Base-by-base conservation (phyloP, 2,329 filamentous ascomycete species). In the Trichophyton schoenleinii region DNA sequence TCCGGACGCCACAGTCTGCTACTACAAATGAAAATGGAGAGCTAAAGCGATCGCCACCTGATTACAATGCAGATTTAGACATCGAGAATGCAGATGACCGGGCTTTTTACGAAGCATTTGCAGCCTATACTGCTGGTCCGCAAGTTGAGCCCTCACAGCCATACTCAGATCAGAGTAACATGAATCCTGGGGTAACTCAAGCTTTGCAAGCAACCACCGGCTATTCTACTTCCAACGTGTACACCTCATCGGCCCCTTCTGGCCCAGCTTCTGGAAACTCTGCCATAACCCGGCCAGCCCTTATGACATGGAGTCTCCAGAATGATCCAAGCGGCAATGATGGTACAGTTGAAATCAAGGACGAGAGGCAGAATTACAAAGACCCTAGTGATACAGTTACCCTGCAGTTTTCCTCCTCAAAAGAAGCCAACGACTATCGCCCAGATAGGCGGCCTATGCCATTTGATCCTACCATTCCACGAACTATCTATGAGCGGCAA, bases 381-480 rank as follows among this genome's bases (percentile, higher is more conserved):
- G 55, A 58, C 25, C 18, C 3, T 13, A 15, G 11, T 1, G 44
- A 60, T 9, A 62, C 64, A 6, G 61, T 60, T 0, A 7, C 58
- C 0, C 65, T 68, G 3, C 52, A 49, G 9, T 70, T 67, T 48
- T 34, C 55, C 1, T 67, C 64, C 20, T 55, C 63, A 8, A 62
- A 65, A 25, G 67, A 70, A 38, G 69, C 67, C 1, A 64, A 64
- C 31, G 57, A 58, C 9, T 61, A 62, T 53, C 46, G 59, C 3
- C 61, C 61, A n/a, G 57, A 63, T 18, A 63, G 59, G 28, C 38
- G 34, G 52, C 15, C n/a, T 15, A 57, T 62, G 18, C 42, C 57
- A 7, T 15, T n/a, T 9, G 71, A 74, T 52, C 28, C 34, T 4
- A 71, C 70, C 7, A 66, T 74, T 58, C 71, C 71, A 20, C 53